Evolutionary conservation across 352 stramenopile species (phyloP).

Genomic region (Phytopythium delawarense): DNA sequence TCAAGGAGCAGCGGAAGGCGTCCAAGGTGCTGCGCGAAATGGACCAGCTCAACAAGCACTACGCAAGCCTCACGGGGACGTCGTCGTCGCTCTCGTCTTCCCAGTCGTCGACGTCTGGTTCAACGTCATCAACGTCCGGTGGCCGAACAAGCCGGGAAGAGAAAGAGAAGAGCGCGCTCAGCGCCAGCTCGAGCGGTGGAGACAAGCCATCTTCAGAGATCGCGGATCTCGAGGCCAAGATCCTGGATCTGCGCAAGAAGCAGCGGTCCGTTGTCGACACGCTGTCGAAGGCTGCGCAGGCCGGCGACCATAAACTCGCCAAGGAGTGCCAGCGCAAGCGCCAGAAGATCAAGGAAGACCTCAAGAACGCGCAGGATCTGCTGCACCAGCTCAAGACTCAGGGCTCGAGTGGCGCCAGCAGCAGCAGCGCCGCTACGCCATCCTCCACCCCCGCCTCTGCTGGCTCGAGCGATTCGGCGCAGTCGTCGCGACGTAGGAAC

Average conservation of each 20-base stretch:
- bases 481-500: conserved; percentile 5
- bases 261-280: conserved; percentile 69
- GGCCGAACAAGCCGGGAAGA: conserved; percentile 5
- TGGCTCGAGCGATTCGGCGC: not conserved
- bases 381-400: conserved; percentile 56
- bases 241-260: conserved; percentile 75
- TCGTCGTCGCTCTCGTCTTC: conserved; percentile 36
- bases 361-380: conserved; percentile 62
- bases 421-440: not conserved
- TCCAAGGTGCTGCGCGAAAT: conserved; percentile 77
- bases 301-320: conserved; percentile 63
- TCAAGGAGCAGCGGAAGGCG: conserved; percentile 77
- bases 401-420: conserved; percentile 10
- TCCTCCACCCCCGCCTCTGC: conserved; percentile 1
- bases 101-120: conserved; percentile 23
- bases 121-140: conserved; percentile 9
- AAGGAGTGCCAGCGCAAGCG: conserved; percentile 75
- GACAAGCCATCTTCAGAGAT: conserved; percentile 46
- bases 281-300: conserved; percentile 64
- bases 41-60: conserved; percentile 79
- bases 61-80: conserved; percentile 37
- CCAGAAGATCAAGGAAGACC: conserved; percentile 75
- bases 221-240: conserved; percentile 57
- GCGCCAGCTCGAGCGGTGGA: conserved; percentile 11
- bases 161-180: conserved; percentile 25